Conservation (phyloP, 257 asterid species). For the Plantago elongata region DNA sequence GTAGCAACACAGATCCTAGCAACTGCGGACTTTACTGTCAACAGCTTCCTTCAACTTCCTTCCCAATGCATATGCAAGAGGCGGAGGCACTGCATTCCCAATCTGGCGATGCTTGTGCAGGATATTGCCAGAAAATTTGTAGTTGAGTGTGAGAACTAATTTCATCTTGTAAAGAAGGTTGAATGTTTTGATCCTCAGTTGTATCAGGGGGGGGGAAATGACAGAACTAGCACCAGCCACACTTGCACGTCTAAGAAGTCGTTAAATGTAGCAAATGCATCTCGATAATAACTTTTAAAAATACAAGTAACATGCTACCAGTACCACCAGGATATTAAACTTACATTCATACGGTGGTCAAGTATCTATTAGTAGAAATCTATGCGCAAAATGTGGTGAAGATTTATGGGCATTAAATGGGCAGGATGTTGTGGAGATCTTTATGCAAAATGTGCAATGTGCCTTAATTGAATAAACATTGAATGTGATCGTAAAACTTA, state of each 20-base stretch:
- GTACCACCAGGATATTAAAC: too few species aligned
- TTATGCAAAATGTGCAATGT: too few species aligned
- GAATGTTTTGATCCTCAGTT: too few species aligned
- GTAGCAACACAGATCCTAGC: slow-evolving; percentile 7
- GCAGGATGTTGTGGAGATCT: too few species aligned
- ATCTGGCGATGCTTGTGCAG: slow-evolving; percentile 83
- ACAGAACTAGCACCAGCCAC: neutral
- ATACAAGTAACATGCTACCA: too few species aligned
- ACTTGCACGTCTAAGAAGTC: neutral
- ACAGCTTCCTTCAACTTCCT: slow-evolving; percentile 77
- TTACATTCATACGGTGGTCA: neutral
- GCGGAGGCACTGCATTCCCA: slow-evolving; percentile 98
- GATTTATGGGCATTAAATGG: too few species aligned
- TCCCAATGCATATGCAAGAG: slow-evolving; percentile 84
- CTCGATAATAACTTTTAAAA: too few species aligned
- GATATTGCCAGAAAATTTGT: slow-evolving; percentile 57
- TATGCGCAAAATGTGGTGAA: too few species aligned
- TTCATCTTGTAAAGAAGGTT: too few species aligned
- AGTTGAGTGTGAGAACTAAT: too few species aligned
- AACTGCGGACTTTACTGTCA: slow-evolving; percentile 26
- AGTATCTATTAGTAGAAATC: neutral
- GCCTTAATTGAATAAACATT: neutral
- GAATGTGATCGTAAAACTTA: neutral
- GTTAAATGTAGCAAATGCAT: too few species aligned
- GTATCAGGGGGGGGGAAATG: too few species aligned